Percentiles rank a stretch among this genome's conserved stretches.
Evolutionary conservation across 176 grass and related monocot genomes (phyloP).

Genomic region (Bothriochloa decipiens): DNA sequence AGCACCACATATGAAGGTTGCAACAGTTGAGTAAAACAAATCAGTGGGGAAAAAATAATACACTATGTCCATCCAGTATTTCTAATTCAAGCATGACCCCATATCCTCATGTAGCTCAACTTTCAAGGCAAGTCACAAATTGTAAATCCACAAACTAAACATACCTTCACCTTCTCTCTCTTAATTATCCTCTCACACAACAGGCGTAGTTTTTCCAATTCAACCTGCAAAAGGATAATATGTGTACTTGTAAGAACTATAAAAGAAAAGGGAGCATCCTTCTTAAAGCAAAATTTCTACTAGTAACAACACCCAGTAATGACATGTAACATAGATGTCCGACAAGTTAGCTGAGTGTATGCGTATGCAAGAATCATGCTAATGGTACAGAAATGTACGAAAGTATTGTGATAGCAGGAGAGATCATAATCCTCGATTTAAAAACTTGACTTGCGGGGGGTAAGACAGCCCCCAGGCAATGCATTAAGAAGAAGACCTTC

Average conservation of each 20-base stretch:
- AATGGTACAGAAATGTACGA: background rate
- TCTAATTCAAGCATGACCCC: slow-evolving; percentile 31
- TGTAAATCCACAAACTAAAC: slow-evolving; percentile 19
- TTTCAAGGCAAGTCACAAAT: slow-evolving; percentile 25
- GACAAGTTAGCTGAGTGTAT: background rate
- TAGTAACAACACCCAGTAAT: background rate
- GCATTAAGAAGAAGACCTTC: no score
- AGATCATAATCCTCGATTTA: background rate
- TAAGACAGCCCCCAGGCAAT: no score
- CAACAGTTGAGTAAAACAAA: slow-evolving; percentile 27
- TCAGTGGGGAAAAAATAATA: background rate
- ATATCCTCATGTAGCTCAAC: slow-evolving; percentile 31
- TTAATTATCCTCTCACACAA: slow-evolving; percentile 98
- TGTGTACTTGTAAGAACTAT: slow-evolving; percentile 14
- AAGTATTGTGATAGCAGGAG: background rate
- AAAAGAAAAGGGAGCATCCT: slow-evolving; percentile 21
- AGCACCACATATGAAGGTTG: background rate
- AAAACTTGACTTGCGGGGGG: no score
- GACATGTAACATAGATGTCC: background rate
- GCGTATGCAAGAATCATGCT: background rate
- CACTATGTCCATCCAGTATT: background rate
- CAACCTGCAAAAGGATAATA: slow-evolving; percentile 66
- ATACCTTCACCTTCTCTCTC: slow-evolving; percentile 97
- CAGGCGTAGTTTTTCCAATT: slow-evolving; percentile 91
- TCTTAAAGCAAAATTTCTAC: background rate